Evolutionary conservation across 257 asterid species (phyloP).

Genomic region (Gardenia jasminoides): DNA sequence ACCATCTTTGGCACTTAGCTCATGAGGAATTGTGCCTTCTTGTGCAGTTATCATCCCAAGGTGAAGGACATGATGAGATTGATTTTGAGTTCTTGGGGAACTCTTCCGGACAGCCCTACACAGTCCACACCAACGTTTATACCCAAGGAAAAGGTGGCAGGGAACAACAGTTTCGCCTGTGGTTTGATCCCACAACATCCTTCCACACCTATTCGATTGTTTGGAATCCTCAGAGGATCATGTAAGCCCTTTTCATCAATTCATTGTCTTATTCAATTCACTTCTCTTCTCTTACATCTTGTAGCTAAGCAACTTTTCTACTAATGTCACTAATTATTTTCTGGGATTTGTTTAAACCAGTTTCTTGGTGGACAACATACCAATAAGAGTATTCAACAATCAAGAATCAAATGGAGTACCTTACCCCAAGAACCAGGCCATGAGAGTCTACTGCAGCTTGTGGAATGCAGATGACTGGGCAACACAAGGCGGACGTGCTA

Average conservation of each 20-base stretch:
- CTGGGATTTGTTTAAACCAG: not conserved
- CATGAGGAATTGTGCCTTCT: not conserved
- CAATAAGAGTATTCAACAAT: not conserved
- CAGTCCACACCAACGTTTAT: constrained; percentile 36
- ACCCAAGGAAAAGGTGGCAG: constrained; percentile 33
- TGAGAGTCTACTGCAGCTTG: not conserved
- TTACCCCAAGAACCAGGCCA: not conserved
- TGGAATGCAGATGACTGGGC: not conserved
- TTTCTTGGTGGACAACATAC: not conserved
- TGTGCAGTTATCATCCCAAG: constrained; percentile 30
- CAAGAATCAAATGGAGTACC: not conserved
- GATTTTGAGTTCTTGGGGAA: constrained; percentile 39
- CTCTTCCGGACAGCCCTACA: constrained; percentile 31
- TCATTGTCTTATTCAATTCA: not conserved
- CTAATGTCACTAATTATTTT: no score
- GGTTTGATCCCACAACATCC: constrained; percentile 36
- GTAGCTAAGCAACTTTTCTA: not conserved
- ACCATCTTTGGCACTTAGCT: not conserved
- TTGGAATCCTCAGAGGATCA: constrained; percentile 22
- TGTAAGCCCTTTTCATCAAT: not conserved
- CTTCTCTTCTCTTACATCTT: not conserved
- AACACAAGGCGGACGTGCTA: not conserved
- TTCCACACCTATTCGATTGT: constrained; percentile 37
- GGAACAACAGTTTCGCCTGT: constrained; percentile 35
- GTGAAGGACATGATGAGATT: constrained; percentile 31